These are phyloP conservation scores for Bipolaris gigantea DNA, from an alignment of 2,329 filamentous ascomycete species.

Conservation along the genomic window DNA sequence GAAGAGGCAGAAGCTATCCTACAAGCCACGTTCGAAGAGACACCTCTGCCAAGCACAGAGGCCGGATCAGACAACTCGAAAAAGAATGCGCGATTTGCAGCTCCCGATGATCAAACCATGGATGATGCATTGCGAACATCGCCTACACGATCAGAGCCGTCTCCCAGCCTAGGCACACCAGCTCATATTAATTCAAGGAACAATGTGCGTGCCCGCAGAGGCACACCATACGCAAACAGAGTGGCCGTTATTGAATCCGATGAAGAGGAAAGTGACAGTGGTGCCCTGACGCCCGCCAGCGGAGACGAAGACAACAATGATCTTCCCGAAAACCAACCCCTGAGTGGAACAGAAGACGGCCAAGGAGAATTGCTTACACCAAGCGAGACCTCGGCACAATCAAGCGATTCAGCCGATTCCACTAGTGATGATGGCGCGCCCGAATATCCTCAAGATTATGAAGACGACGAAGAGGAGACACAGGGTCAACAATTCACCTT, in stretches of 20 bases:
- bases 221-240: slow-evolving; percentile 33
- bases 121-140: slow-evolving; percentile 10
- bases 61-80: slow-evolving; percentile 5
- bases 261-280: slow-evolving; percentile 26
- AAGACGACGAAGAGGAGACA: slow-evolving; percentile 27
- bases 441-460: slow-evolving; percentile 13
- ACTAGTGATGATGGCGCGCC: not conserved
- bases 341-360: not conserved
- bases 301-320: slow-evolving; percentile 24
- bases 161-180: slow-evolving; percentile 15
- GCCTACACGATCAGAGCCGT: slow-evolving; percentile 8
- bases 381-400: slow-evolving; percentile 7
- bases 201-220: slow-evolving; percentile 28
- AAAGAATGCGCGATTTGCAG: slow-evolving; percentile 15
- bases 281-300: slow-evolving; percentile 30
- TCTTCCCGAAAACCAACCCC: not conserved
- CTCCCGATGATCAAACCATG: slow-evolving; percentile 12
- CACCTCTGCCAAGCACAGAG: slow-evolving; percentile 4
- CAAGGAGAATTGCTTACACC: slow-evolving; percentile 3
- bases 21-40: slow-evolving; percentile 3
- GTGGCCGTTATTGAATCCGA: slow-evolving; percentile 21
- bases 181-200: slow-evolving; percentile 16
- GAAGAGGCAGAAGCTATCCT: slow-evolving; percentile 1
- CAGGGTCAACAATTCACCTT: slow-evolving; percentile 25
- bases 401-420: slow-evolving; percentile 1